Conservation (phyloP, 2,329 filamentous ascomycete species). For the Cercospora berteroae region DNA sequence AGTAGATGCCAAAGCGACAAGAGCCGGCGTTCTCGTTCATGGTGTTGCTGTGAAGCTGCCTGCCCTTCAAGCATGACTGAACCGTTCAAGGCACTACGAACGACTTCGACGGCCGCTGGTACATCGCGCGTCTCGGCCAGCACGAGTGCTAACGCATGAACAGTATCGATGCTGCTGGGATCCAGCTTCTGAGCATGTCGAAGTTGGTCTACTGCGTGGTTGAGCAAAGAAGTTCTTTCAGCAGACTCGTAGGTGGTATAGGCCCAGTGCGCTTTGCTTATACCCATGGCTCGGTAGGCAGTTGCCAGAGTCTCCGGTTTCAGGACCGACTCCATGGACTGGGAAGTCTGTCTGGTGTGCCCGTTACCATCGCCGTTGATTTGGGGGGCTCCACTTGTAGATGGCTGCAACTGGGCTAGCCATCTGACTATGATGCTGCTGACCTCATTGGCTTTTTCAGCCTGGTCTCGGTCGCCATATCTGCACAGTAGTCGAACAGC, state of each 20-base stretch:
- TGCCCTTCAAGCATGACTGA: conserved; percentile 23
- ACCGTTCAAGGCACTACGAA: conserved; percentile 66
- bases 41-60: conserved; percentile 13
- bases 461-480: conserved; percentile 71
- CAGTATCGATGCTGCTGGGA: conserved; percentile 57
- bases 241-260: conserved; percentile 71
- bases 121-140: conserved; percentile 84
- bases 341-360: conserved; percentile 12
- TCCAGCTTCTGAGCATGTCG: conserved; percentile 58
- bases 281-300: conserved; percentile 80
- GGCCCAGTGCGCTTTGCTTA: conserved; percentile 85
- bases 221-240: conserved; percentile 68
- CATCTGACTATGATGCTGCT: conserved; percentile 70
- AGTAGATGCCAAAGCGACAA: conserved; percentile 91
- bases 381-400: conserved; percentile 14
- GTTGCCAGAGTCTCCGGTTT: conserved; percentile 62
- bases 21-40: conserved; percentile 57
- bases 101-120: conserved; percentile 73
- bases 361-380: conserved; percentile 15
- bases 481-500: conserved; percentile 78
- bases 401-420: conserved; percentile 60
- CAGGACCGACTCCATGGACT: conserved; percentile 46
- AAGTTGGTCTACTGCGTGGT: conserved; percentile 72
- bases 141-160: conserved; percentile 80
- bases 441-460: conserved; percentile 74